These are phyloP conservation scores for Buddleja alternifolia DNA, from an alignment of 257 asterid species.

Conservation along the genomic window DNA sequence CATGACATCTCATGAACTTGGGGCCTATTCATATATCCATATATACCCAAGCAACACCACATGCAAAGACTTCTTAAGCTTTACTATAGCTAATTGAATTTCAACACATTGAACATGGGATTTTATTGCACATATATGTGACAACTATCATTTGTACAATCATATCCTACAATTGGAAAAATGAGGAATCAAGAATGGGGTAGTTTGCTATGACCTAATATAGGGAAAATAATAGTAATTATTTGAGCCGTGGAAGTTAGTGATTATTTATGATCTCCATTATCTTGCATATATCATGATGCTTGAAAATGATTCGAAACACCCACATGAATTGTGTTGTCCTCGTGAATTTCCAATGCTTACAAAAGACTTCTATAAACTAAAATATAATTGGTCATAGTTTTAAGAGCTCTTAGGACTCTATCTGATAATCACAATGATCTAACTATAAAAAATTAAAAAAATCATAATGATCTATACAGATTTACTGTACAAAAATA, in stretches of 20 bases:
- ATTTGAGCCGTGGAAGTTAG: conserved; percentile 32
- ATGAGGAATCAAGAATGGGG: neutral
- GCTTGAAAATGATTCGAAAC: conserved; percentile 50
- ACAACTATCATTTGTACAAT: neutral
- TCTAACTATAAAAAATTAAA: no score
- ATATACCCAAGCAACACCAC: conserved; percentile 38
- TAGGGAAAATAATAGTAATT: neutral
- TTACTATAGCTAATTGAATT: conserved; percentile 19
- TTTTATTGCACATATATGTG: neutral
- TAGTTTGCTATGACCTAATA: conserved; percentile 14
- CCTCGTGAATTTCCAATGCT: conserved; percentile 21
- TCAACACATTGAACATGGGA: conserved; percentile 39
- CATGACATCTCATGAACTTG: conserved; percentile 5
- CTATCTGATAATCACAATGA: no score
- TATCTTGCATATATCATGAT: conserved; percentile 18
- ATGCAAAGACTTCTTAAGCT: conserved; percentile 28
- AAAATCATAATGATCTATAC: no score
- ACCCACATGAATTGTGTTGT: conserved; percentile 41
- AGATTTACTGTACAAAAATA: no score
- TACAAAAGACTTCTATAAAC: conserved; percentile 16
- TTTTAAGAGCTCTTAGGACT: no score
- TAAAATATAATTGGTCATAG: conserved; percentile 22
- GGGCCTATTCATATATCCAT: conserved; percentile 18
- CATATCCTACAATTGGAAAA: conserved; percentile 14
- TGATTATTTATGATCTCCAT: neutral